Base-by-base conservation (phyloP, 768 basidiomycete species). In the Asterophora lycoperdoides region DNA sequence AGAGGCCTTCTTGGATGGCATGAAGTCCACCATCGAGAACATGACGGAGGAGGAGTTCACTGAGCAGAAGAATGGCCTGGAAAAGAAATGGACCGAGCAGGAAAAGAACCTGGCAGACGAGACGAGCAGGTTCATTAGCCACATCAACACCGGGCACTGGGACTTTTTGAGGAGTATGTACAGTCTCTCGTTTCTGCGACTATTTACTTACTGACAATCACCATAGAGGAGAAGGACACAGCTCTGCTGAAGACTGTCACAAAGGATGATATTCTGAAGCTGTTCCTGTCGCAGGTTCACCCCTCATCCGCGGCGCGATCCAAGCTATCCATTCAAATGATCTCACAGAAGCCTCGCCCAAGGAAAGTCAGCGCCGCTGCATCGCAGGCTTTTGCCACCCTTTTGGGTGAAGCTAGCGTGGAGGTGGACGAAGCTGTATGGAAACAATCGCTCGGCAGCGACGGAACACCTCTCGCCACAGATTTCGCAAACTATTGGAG, bases 21-120 rank as follows among this genome's bases (percentile, higher is more conserved):
- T 93, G 84, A 81, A 80, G 59, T 66, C 63, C 26, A 77, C 72
- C 44, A 69, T 99, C 11, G 78, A 78, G 59, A 74, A 72, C 5
- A 89, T 97, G 87, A 64, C 64, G 5, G 72, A 77, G 5, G 83
- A 75, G 20, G 84, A 88, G 56, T 93, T 97, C 60, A 68, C 74
- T 17, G 83, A 86, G 57, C 91, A 97, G 62, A 87, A 85, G 66
- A 69, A 64, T 35, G 80, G 89, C 17, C 65, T 98, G 52, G 80
- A 87, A 63, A 82, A 82, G 62, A 86, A 84, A 59, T 89, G 89
- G 83, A 69, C 81, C 49, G 93, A 98, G 62, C 85, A 80, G 30
- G 74, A 84, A 58, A 97, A 98, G 77, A 97, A 96, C 63, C 66
- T 98, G 41, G 71, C 71, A 7, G 89, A 95, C 60, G 96, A 99